Evolutionary conservation across 352 stramenopile species (phyloP).

Genomic region (Lagenidium sp.): DNA sequence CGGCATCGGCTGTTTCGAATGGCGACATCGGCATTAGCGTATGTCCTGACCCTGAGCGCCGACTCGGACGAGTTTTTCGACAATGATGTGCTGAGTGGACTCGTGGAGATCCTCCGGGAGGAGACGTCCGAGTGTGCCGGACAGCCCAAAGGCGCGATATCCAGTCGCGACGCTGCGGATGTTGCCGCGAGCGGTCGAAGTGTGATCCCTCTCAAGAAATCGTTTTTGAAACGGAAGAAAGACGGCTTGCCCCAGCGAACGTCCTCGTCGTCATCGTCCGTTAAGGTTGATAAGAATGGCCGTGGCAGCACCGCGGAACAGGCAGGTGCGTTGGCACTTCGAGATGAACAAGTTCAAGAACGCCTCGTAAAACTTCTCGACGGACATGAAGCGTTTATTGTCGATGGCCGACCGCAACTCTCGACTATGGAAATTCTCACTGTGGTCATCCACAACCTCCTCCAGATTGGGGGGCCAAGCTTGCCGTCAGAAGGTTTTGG

Average conservation of each 20-base stretch:
- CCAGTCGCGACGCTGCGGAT: not conserved
- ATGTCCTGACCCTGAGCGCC: slow-evolving; percentile 21
- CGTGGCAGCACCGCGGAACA: not conserved
- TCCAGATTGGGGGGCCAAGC: slow-evolving; percentile 35
- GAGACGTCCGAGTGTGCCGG: too few species aligned
- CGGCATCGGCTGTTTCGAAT: slow-evolving; percentile 10
- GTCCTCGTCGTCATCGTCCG: too few species aligned
- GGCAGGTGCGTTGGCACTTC: not conserved
- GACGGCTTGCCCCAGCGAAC: too few species aligned
- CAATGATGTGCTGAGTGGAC: slow-evolving; percentile 18
- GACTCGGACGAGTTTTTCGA: slow-evolving; percentile 26
- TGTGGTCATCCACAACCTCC: slow-evolving; percentile 28
- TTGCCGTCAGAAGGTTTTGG: too few species aligned
- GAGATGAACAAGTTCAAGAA: slow-evolving; percentile 7
- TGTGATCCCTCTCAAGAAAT: slow-evolving; percentile 20
- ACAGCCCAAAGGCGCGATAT: not conserved
- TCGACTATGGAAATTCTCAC: slow-evolving; percentile 20
- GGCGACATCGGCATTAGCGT: slow-evolving; percentile 25
- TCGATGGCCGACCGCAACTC: slow-evolving; percentile 21
- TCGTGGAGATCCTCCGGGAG: too few species aligned
- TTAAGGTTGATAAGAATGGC: not conserved
- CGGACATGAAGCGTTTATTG: slow-evolving; percentile 20
- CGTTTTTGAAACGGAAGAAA: slow-evolving; percentile 47
- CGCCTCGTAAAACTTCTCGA: slow-evolving; percentile 17
- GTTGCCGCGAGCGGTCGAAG: slow-evolving; percentile 3